Evolutionary conservation across 1,139 yeast species (phyloP).

Genomic region (Blastobotrys indianensis): DNA sequence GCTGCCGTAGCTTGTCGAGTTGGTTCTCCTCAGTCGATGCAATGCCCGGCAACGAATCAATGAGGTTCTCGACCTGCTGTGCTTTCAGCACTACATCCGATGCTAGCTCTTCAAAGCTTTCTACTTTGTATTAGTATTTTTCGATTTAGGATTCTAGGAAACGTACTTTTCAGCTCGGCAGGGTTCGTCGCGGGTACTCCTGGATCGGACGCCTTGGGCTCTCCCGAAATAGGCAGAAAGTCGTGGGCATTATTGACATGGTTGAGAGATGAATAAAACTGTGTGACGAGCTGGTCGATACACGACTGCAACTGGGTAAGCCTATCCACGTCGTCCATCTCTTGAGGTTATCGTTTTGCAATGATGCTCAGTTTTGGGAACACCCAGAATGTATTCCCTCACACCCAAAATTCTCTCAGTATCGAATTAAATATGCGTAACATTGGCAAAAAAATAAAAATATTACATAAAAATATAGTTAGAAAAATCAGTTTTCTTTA

Average conservation of each 20-base stretch:
- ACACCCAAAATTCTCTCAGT: too few species aligned
- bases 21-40: slow-evolving; percentile 80
- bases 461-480: not conserved
- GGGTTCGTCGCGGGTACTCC: slow-evolving; percentile 37
- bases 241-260: slow-evolving; percentile 73
- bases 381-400: too few species aligned
- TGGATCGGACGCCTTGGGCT: slow-evolving; percentile 51
- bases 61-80: slow-evolving; percentile 77
- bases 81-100: slow-evolving; percentile 80
- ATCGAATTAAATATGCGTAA: too few species aligned
- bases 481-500: not conserved
- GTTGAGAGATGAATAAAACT: slow-evolving; percentile 84
- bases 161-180: slow-evolving; percentile 33
- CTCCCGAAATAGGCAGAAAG: slow-evolving; percentile 45
- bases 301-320: slow-evolving; percentile 89
- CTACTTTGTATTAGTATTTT: slow-evolving; percentile 18
- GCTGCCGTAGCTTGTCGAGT: slow-evolving; percentile 52
- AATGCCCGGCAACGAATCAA: slow-evolving; percentile 88
- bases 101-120: slow-evolving; percentile 49
- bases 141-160: not conserved
- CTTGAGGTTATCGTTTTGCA: too few species aligned
- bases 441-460: too few species aligned
- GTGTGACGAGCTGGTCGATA: slow-evolving; percentile 83
- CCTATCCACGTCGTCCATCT: slow-evolving; percentile 50
- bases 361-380: too few species aligned